Evolutionary conservation across 1,284 basidiomycete species (phyloP), one percentile per base, ranked within the genome.

Genomic region (Cutaneotrichosporon sp.): DNA sequence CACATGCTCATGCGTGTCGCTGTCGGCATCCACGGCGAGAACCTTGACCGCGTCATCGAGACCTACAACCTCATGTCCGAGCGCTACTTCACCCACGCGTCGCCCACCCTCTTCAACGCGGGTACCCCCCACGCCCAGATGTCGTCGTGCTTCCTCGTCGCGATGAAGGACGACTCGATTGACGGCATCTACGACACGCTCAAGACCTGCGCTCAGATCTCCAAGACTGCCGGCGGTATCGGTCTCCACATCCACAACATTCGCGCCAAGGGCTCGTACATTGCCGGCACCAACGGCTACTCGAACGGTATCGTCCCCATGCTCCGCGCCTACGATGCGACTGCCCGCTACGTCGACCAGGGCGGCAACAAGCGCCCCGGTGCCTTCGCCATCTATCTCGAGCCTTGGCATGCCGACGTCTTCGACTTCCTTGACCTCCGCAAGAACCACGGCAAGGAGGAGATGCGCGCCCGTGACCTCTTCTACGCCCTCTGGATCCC

Each of bases 1-100:
- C 97, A 99, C 81, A 92, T 99, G 88, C 89, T 99, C 75, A 99
- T 99, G 97, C 94, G 95, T 81, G 97, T 99, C 58, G 91, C 95
- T 52, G 92, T 99, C 54, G 97, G 95, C 62, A 97, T 99, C 67
- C 95, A 99, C 78, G 95, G 95, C 13, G 75, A 82, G 27, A 91
- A 98, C 79, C 86, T 98, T 65, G 92, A 97, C 29, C 88, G 88
- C 54, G 93, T 89, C 55, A 84, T 98, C 67, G 88, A 97, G 82
- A 97, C 95, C 10, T 94, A 95, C 79, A 89, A 91, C 72, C 84
- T 95, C 71, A 97, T 98, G 93, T 95, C 91, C 29, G 91, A 97
- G 81, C 88, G 91, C 24, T 95, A 90, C 83, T 99, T 99, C 80
- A 99, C 95, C 1, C 95, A 99, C 76, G 97, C 95, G 2, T 97